A percentile compares a stretch with the other conserved stretches of the same genome.
These are phyloP conservation scores for Gamarada debralockiae DNA, from an alignment of 495 filamentous ascomycete genomes.

Conservation along the genomic window DNA sequence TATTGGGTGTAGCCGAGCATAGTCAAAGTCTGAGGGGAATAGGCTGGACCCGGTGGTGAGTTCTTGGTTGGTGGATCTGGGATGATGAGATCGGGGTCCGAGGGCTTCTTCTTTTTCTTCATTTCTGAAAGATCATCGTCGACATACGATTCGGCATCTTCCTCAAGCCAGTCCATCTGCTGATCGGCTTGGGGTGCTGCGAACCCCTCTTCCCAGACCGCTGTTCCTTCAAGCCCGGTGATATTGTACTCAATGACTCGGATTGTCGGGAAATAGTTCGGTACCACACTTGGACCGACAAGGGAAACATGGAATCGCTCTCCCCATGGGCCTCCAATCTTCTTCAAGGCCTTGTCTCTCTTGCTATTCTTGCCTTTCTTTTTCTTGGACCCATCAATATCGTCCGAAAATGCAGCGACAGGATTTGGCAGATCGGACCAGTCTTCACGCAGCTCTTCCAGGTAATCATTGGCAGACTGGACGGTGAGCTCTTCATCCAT, in stretches of 20 bases:
- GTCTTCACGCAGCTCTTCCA: conserved; percentile 68
- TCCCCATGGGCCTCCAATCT: conserved; percentile 73
- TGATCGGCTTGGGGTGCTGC: not conserved
- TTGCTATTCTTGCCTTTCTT: conserved; percentile 45
- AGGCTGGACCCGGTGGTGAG: conserved; percentile 81
- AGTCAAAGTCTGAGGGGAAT: conserved; percentile 79
- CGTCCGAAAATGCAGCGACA: conserved; percentile 26
- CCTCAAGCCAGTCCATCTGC: conserved; percentile 12
- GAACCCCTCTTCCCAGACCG: conserved; percentile 32
- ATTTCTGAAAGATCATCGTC: conserved; percentile 28
- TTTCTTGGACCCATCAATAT: conserved; percentile 35
- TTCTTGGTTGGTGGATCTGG: conserved; percentile 70
- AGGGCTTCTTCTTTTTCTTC: conserved; percentile 52
- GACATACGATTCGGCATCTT: not conserved
- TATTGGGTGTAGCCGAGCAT: conserved; percentile 82
- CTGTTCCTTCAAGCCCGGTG: conserved; percentile 61
- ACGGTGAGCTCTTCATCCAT: conserved; percentile 55
- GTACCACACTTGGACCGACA: conserved; percentile 82
- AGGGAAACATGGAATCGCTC: conserved; percentile 81
- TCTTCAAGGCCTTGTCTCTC: conserved; percentile 47
- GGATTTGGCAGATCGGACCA: conserved; percentile 76
- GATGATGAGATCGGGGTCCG: conserved; percentile 57
- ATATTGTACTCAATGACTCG: conserved; percentile 92
- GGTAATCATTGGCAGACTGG: conserved; percentile 68
- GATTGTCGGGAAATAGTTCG: conserved; percentile 87